Evolutionary conservation across 1,284 basidiomycete genomes (phyloP), one percentile per base, ranked within the genome.

Genomic region (Kalmanozyma brasiliensis): DNA sequence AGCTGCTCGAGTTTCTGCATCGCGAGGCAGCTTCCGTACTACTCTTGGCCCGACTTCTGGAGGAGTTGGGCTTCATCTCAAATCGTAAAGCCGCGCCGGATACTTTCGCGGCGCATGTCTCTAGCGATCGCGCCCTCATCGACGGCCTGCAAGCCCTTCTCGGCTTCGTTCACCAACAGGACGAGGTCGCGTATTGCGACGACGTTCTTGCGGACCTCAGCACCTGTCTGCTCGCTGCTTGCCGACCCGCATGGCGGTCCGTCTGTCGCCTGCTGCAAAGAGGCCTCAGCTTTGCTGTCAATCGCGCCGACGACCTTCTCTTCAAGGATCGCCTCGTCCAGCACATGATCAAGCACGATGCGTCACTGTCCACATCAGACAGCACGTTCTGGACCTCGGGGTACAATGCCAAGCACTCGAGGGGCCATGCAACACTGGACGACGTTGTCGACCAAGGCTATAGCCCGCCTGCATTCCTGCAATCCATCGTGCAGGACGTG

Each of bases 141-240:
- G 60, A 71, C 29, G 58, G 58, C 6, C 52, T 71, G 16, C 68
- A 71, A 56, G 62, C 62, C 5, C 20, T 59, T 49, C 52, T 71
- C 4, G 45, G 42, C 26, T 71, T 71, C 32, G 62, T 59, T 8
- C 53, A 56, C 24, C 62, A 61, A 23, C 58, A 60, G 22, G 35
- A 53, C 30, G 43, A 46, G 20, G 20, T 53, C 5, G 47, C 44
- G 10, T 32, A 59, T 20, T 37, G 43, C 23, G 47, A 52, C 4
- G 16, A 19, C 3, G 44, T 63, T 3, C 41, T 63, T 10, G 34
- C 60, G 6, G 66, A 69, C 35, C 35, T 69, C n/a, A 69, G 59
- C 52, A 48, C 9, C 6, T 69, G 66, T 22, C 47, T 69, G 40
- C 44, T 69, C 1, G 66, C 66, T 16, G 55, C 60, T 4, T 69